Conservation (phyloP, 306 rosid species). For the Cicer pinnatifidum region DNA sequence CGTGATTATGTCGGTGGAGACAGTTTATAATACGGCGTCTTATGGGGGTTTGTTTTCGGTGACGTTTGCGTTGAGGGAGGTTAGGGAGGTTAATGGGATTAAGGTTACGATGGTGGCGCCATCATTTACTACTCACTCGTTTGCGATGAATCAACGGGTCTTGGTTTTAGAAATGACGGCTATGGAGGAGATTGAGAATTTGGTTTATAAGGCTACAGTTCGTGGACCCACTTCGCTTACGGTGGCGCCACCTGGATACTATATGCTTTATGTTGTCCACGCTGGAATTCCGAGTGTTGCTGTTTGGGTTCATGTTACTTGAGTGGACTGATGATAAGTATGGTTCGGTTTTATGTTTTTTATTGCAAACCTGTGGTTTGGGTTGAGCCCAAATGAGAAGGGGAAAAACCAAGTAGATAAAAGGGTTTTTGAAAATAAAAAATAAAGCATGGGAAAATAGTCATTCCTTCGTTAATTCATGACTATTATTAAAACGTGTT, state of each 20-base stretch:
- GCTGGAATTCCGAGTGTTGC: slow-evolving; percentile 65
- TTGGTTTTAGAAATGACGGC: slow-evolving; percentile 46
- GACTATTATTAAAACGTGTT: too few species aligned
- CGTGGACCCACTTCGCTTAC: slow-evolving; percentile 53
- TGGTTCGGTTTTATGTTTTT: neutral
- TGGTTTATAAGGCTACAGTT: slow-evolving; percentile 50
- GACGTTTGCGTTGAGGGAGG: slow-evolving; percentile 46
- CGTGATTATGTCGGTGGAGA: slow-evolving; percentile 51
- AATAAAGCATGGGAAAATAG: neutral
- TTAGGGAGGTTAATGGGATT: slow-evolving; percentile 15
- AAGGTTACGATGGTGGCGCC: slow-evolving; percentile 57
- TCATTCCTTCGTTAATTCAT: neutral
- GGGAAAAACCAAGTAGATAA: neutral
- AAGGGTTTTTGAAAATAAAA: neutral
- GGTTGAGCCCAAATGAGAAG: neutral
- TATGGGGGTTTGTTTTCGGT: slow-evolving; percentile 51
- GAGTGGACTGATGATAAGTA: neutral
- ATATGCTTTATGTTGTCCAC: slow-evolving; percentile 68
- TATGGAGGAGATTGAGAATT: slow-evolving; percentile 37
- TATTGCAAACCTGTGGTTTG: neutral
- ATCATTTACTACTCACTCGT: slow-evolving; percentile 77
- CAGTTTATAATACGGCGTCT: slow-evolving; percentile 35
- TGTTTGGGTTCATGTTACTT: slow-evolving; percentile 66
- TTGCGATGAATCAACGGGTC: slow-evolving; percentile 71
- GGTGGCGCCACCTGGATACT: slow-evolving; percentile 77